Conservation (phyloP, 306 rosid genomes). For the Cucumis cinereus region DNA sequence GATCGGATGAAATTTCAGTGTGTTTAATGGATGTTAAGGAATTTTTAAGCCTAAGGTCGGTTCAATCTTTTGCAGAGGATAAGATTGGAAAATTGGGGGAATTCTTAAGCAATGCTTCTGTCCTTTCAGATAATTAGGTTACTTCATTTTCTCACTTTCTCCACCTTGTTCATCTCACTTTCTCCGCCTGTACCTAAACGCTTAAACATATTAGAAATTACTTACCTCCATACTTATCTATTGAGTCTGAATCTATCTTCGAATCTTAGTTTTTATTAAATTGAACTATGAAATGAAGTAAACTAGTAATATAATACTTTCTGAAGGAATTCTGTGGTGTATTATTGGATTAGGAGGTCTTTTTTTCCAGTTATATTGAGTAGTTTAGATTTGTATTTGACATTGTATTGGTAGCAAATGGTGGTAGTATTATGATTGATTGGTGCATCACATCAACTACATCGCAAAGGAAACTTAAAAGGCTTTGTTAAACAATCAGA, state of each 20-base stretch:
- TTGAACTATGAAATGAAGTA: background rate
- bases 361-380: background rate
- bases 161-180: background rate
- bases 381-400: background rate
- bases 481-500: no score
- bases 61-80: background rate
- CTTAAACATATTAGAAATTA: background rate
- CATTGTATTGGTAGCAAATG: background rate
- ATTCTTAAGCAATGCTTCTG: background rate
- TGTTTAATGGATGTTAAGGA: background rate
- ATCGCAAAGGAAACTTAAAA: no score
- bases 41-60: background rate
- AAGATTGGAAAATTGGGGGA: background rate
- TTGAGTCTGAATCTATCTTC: background rate
- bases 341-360: background rate
- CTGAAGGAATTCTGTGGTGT: background rate
- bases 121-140: background rate
- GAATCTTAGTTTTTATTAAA: background rate
- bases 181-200: background rate
- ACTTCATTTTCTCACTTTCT: background rate
- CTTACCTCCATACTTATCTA: background rate
- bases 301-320: background rate
- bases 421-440: no score
- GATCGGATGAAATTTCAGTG: background rate
- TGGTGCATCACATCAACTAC: no score